A percentile compares a stretch with the other conserved stretches of the same genome.
These are phyloP conservation scores for Croton setiger DNA, from an alignment of 441 rosid genomes.

Conservation along the genomic window DNA sequence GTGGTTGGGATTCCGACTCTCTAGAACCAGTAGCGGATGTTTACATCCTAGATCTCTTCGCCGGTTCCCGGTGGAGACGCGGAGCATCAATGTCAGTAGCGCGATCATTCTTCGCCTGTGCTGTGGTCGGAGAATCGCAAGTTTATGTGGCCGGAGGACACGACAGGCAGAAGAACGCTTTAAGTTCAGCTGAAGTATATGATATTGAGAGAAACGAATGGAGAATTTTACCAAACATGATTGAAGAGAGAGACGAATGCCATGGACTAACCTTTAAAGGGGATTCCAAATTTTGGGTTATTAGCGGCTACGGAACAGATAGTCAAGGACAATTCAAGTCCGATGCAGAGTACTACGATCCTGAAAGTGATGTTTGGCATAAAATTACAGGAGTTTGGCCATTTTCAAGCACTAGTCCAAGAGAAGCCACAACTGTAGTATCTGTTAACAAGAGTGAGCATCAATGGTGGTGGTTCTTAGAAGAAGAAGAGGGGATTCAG, in stretches of 20 bases:
- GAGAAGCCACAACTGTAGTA: constrained; percentile 33
- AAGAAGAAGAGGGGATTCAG: constrained; percentile 9
- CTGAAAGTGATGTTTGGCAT: constrained; percentile 33
- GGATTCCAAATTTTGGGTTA: constrained; percentile 44
- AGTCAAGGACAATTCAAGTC: constrained; percentile 48
- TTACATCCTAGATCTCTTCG: constrained; percentile 39
- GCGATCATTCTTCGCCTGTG: constrained; percentile 55
- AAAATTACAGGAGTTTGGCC: constrained; percentile 38
- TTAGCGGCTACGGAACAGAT: constrained; percentile 56
- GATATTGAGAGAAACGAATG: constrained; percentile 48
- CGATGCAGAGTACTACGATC: constrained; percentile 50
- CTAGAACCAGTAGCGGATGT: constrained; percentile 47
- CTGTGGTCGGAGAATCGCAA: constrained; percentile 29
- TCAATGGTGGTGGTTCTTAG: constrained; percentile 36
- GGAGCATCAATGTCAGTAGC: constrained; percentile 48
- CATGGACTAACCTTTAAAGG: constrained; percentile 39
- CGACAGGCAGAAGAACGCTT: constrained; percentile 51
- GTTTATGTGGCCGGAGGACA: constrained; percentile 60
- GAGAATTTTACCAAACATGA: constrained; percentile 39
- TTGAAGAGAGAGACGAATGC: constrained; percentile 53
- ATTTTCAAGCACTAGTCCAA: constrained; percentile 36
- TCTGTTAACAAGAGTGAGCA: constrained; percentile 5
- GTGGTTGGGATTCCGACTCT: constrained; percentile 55
- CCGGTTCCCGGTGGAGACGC: constrained; percentile 33
- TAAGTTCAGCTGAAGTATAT: constrained; percentile 42